Evolutionary conservation across 352 stramenopile species (phyloP).

Genomic region (Pythium angustatum): DNA sequence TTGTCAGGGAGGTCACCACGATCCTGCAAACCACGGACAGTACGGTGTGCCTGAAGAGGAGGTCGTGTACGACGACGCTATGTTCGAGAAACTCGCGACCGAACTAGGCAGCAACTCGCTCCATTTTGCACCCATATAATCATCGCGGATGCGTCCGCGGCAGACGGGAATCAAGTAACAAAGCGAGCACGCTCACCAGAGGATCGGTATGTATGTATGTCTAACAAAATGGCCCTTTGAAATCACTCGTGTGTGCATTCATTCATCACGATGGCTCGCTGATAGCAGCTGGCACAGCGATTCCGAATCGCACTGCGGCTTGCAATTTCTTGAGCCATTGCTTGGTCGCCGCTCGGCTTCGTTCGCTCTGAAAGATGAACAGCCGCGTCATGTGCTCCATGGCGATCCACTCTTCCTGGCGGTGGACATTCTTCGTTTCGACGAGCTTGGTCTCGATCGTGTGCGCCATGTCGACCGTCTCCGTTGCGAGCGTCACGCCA

Average conservation of each 20-base stretch:
- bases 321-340: slow-evolving; percentile 74
- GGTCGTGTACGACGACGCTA: slow-evolving; percentile 39
- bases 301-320: slow-evolving; percentile 38
- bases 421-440: slow-evolving; percentile 33
- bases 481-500: slow-evolving; percentile 62
- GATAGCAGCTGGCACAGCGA: not conserved
- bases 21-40: slow-evolving; percentile 24
- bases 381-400: slow-evolving; percentile 45
- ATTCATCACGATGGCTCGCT: not conserved
- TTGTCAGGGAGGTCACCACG: slow-evolving; percentile 33
- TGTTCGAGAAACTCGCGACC: slow-evolving; percentile 46
- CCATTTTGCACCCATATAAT: slow-evolving; percentile 46
- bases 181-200: not conserved
- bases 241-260: slow-evolving; percentile 1
- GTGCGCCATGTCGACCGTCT: slow-evolving; percentile 55
- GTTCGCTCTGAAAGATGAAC: slow-evolving; percentile 64
- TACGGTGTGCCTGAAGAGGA: slow-evolving; percentile 37
- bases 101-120: slow-evolving; percentile 42
- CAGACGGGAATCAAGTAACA: slow-evolving; percentile 5
- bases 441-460: slow-evolving; percentile 51
- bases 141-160: not conserved
- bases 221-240: slow-evolving; percentile 22
- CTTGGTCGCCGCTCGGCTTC: slow-evolving; percentile 33
- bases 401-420: slow-evolving; percentile 38
- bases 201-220: slow-evolving; percentile 22